Percentiles rank a stretch among this genome's conserved stretches.
These are phyloP conservation scores for Shiraia bambusicola DNA, from an alignment of 2,329 filamentous ascomycete genomes.

Conservation along the genomic window DNA sequence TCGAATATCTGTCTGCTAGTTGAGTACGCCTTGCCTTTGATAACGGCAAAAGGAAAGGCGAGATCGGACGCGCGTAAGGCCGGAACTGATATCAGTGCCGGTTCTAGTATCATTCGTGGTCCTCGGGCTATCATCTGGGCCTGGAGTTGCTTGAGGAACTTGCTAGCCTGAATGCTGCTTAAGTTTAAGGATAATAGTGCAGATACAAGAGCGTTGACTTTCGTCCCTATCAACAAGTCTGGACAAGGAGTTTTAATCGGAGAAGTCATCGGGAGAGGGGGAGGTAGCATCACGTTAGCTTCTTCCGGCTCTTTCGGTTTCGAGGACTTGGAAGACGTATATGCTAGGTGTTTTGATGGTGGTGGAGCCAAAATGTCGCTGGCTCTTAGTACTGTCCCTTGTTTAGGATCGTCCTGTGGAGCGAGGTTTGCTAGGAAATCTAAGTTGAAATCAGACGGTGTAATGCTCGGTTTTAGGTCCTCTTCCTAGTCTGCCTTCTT, in stretches of 20 bases:
- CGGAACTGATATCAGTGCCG: conserved; percentile 8
- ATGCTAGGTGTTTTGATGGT: too few relatives aligned
- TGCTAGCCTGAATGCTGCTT: neutral
- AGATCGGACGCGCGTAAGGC: conserved; percentile 7
- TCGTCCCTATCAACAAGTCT: conserved; percentile 8
- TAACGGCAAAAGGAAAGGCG: conserved; percentile 12
- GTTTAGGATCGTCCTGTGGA: too few relatives aligned
- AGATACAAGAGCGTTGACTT: conserved; percentile 10
- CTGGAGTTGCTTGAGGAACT: conserved; percentile 9
- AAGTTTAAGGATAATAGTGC: conserved; percentile 9
- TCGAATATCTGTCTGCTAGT: conserved; percentile 15
- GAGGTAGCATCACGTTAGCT: conserved; percentile 24
- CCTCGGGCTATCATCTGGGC: conserved; percentile 7
- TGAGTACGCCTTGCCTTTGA: conserved; percentile 16
- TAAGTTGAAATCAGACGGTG: conserved; percentile 7
- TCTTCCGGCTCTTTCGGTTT: conserved; percentile 1
- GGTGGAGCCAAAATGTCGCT: conserved; percentile 3
- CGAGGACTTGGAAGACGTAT: too few relatives aligned
- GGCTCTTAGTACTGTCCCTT: conserved; percentile 5
- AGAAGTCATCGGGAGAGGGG: conserved; percentile 1
- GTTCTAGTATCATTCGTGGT: conserved; percentile 1
- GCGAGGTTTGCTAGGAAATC: conserved; percentile 8
- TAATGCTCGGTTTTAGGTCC: conserved; percentile 11
- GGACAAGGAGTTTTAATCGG: conserved; percentile 8
- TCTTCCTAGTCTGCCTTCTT: conserved; percentile 11